Conservation (phyloP, 2,329 filamentous ascomycete species). For the Bipolaris oryzae region DNA sequence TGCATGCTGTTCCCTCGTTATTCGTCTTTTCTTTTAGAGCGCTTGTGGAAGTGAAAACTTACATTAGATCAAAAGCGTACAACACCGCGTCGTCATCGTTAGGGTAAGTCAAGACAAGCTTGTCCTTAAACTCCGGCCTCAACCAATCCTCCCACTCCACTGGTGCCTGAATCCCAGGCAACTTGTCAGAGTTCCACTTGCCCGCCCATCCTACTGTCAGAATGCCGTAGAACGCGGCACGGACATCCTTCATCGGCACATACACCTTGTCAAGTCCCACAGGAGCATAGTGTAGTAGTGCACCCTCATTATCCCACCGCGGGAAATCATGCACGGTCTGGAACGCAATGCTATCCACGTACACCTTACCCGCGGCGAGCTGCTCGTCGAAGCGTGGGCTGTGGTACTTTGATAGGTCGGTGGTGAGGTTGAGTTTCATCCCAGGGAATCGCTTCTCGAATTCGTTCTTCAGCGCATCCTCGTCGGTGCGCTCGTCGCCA, state of each 20-base stretch:
- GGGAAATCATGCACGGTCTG: slow-evolving; percentile 61
- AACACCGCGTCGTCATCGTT: slow-evolving; percentile 64
- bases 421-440: slow-evolving; percentile 60
- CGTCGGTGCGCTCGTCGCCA: slow-evolving; percentile 53
- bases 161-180: slow-evolving; percentile 1
- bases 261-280: slow-evolving; percentile 53
- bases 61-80: slow-evolving; percentile 57
- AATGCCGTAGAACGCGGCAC: slow-evolving; percentile 53
- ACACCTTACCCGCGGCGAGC: slow-evolving; percentile 42
- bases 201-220: slow-evolving; percentile 47
- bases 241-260: slow-evolving; percentile 50
- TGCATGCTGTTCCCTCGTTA: slow-evolving; percentile 22
- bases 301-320: slow-evolving; percentile 57
- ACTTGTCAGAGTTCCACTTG: slow-evolving; percentile 47
- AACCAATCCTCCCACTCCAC: slow-evolving; percentile 3
- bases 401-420: slow-evolving; percentile 63
- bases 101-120: slow-evolving; percentile 56
- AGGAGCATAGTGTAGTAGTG: slow-evolving; percentile 58
- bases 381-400: slow-evolving; percentile 56
- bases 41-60: slow-evolving; percentile 6
- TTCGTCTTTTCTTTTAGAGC: not conserved
- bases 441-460: slow-evolving; percentile 58
- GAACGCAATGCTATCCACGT: slow-evolving; percentile 54
- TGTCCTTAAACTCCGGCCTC: slow-evolving; percentile 3
- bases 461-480: slow-evolving; percentile 49